These are phyloP conservation scores for Metschnikowia sp. DNA, from an alignment of 805 yeast genomes.

Conservation along the genomic window DNA sequence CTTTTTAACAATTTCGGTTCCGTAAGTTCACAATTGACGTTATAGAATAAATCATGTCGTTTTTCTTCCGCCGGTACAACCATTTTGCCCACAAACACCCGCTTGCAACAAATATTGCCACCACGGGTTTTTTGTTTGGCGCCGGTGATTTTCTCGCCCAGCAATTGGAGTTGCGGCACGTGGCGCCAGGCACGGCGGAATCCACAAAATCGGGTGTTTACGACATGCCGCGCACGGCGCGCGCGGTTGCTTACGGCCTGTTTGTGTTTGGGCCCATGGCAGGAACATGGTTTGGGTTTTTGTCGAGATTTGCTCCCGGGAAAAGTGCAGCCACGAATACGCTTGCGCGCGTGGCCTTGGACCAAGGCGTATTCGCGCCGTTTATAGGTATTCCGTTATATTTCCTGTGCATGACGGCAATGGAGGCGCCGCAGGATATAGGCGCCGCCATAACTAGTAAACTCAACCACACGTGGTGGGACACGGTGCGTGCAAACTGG, in stretches of 20 bases:
- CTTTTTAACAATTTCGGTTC: no score
- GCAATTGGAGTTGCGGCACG: conserved; percentile 36
- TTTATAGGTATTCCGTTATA: conserved; percentile 67
- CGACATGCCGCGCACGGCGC: conserved; percentile 53
- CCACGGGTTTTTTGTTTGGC: conserved; percentile 62
- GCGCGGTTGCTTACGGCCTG: conserved; percentile 72
- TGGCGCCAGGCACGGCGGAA: conserved; percentile 41
- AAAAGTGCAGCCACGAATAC: conserved; percentile 20
- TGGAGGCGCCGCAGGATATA: conserved; percentile 51
- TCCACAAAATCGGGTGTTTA: conserved; percentile 21
- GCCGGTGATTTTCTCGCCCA: conserved; percentile 78
- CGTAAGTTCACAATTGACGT: no score
- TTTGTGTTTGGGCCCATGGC: conserved; percentile 74
- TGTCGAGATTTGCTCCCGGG: conserved; percentile 44
- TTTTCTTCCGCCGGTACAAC: conserved; percentile 20
- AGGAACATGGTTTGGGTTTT: conserved; percentile 60
- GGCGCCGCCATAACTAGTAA: conserved; percentile 39
- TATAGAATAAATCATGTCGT: conserved; percentile 1
- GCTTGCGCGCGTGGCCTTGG: conserved; percentile 53
- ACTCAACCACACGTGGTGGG: conserved; percentile 53
- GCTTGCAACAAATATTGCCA: conserved; percentile 41
- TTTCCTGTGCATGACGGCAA: conserved; percentile 58
- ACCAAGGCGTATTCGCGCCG: conserved; percentile 79
- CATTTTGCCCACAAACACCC: conserved; percentile 34
- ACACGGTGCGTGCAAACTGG: conserved; percentile 75